A percentile compares a stretch with the other conserved stretches of the same genome.
Conservation (phyloP, 129 eudicot genomes). For the Oenanthe sinensis region DNA sequence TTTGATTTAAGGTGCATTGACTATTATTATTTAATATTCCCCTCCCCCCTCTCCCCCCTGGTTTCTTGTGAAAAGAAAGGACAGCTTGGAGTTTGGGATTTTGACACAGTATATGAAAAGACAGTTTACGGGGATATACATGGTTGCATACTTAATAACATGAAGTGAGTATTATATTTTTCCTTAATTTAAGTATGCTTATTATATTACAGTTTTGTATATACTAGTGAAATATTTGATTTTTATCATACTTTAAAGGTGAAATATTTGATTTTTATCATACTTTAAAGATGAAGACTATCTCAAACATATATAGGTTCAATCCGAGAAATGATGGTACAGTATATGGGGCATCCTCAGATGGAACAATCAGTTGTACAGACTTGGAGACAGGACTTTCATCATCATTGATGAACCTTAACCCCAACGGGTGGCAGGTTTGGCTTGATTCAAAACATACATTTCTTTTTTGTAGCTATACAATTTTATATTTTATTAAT, state of each 20-base stretch:
- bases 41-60: not conserved
- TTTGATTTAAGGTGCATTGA: not conserved
- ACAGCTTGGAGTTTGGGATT: constrained; percentile 98
- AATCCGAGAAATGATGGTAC: constrained; percentile 75
- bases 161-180: constrained; percentile 56
- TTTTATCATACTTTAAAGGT: not conserved
- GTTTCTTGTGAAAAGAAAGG: constrained; percentile 56
- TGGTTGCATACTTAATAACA: constrained; percentile 68
- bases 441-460: not conserved
- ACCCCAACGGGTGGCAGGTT: constrained; percentile 98
- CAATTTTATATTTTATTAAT: not conserved
- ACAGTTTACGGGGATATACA: constrained; percentile 80
- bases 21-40: not conserved
- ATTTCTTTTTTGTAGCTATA: not conserved
- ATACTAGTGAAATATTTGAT: not conserved
- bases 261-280: not conserved
- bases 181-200: not conserved
- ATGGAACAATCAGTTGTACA: constrained; percentile 83
- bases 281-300: not conserved
- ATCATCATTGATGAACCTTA: constrained; percentile 58
- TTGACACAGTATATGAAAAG: constrained; percentile 57
- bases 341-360: constrained; percentile 81
- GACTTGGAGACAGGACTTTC: constrained; percentile 94
- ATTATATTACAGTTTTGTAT: not conserved
- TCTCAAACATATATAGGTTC: constrained; percentile 36